Conservation (phyloP, 2,329 filamentous ascomycete genomes). For the Beauveria asiatica region DNA sequence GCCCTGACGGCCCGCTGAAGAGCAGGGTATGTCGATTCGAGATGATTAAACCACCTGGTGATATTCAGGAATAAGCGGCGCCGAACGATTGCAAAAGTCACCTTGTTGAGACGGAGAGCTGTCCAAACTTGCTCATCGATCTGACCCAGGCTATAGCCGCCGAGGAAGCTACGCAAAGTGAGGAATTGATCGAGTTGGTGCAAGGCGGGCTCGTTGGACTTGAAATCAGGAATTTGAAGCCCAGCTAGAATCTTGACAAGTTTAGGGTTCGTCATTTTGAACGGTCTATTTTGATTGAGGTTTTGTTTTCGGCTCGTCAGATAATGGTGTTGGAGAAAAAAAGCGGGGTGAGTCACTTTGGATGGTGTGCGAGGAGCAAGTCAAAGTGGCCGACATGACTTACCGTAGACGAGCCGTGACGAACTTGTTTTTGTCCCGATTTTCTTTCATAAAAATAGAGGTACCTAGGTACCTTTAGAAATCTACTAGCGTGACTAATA, state of each 20-base stretch:
- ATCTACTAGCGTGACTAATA: too few species aligned
- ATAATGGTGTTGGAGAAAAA: too few species aligned
- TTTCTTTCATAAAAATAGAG: too few species aligned
- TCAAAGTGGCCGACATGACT: too few species aligned
- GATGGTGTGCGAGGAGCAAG: too few species aligned
- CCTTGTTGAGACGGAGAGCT: neutral
- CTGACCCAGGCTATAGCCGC: neutral
- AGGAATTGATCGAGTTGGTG: neutral
- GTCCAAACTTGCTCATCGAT: neutral
- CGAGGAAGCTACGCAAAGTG: neutral
- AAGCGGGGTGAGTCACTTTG: too few species aligned
- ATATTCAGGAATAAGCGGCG: neutral
- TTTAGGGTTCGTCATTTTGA: neutral
- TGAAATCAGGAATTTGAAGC: neutral
- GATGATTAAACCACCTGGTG: constrained; percentile 2
- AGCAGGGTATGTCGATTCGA: neutral
- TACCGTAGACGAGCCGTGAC: too few species aligned
- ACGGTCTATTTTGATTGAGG: neutral
- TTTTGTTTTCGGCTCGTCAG: too few species aligned
- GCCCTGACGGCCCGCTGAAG: neutral
- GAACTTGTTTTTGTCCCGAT: too few species aligned
- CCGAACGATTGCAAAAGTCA: neutral
- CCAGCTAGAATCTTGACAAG: neutral
- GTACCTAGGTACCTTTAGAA: too few species aligned
- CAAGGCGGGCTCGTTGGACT: neutral